Base-by-base conservation (phyloP, 345 rosid species). In the Linum usitatissimum region DNA sequence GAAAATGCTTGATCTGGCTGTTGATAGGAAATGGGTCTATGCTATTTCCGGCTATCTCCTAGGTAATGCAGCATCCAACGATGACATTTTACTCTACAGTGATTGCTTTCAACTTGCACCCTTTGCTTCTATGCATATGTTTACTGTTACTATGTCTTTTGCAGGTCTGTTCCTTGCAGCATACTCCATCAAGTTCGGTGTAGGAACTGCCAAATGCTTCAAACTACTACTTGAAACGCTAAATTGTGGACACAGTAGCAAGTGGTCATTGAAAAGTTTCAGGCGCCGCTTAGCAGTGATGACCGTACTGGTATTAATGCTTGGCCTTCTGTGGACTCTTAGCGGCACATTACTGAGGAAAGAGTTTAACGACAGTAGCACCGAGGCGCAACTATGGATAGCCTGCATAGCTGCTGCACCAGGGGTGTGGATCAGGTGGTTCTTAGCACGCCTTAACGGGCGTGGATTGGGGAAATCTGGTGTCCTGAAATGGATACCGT, bases 341-440 rank as follows among this genome's bases (percentile, higher is more conserved):
- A 83, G 97, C 70, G 81, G 73, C 36, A 55, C 55, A 17, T 67
- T 79, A 55, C 72, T 85, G 42, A 76, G 72, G 67, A 57, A 81
- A 62, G 83, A 84, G 62, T 87, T 84, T 23, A 23, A 23, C 40
- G 66, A 72, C 57, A 74, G 71, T 31, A 73, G 81, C 64, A 78
- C 79, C 36, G 73, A 55, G 14, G 81, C 88, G 61, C 76, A 93
- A 55, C 76, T 93, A 57, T 90, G 97, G 94, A 61, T 87, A 64
- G 99, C 84, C 60, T 93, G 96, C 75, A 59, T 79, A 53, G 87
- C 86, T 64, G 97, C 80, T 31, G 80, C 90, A 0, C 64, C 81
- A 6, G 99, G 28, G 42, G 99, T 90, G 9, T 93, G 99, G 99
- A 83, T 84, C 55, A 87, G 99, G 81, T 93, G 99, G 97, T 84